Base-by-base conservation (phyloP, 495 filamentous ascomycete species). In the Penicillium odoratum region DNA sequence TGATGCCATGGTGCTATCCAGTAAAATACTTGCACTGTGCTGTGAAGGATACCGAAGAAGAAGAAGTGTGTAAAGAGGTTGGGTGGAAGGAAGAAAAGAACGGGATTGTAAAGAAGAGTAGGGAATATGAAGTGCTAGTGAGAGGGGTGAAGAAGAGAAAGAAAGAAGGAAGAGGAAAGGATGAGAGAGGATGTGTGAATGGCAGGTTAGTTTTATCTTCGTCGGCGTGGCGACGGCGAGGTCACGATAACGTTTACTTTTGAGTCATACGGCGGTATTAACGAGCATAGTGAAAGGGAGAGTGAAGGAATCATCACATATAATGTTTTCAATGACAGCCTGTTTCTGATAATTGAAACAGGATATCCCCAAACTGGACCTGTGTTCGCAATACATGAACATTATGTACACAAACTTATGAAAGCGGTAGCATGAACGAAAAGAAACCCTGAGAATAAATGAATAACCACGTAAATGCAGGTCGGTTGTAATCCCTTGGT, bases 361-460 rank as follows among this genome's bases (percentile, higher is more conserved):
- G 34, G 34, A 52, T 48, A 48, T 55, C 56, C 50, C 21, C 30
- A 30, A 44, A 43, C 48, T 43, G 16, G 48, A 56, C 44, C 42
- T 57, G 51, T 53, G 42, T 53, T 59, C 48, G 44, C 54, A 61
- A 55, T 57, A 63, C 54, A 64, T 60, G 57, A 59, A 57, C 57
- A 69, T 69, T 69, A 69, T 69, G 65, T 69, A 69, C 67, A 67
- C 55, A 53, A 58, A 53, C 46, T 13, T 25, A 7, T 31, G 52
- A 50, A 46, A 56, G 46, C 33, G 34, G 47, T 51, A 45, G 51
- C 54, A 52, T 55, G 26, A 46, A 47, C 15, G 28, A 51, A 26
- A 52, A 44, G 7, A 45, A 54, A 33, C 34, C 53, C 60, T 46
- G 52, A 53, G 55, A 53, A 21, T 21, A 53, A 59, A 50, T 34